Conservation (phyloP, 306 rosid genomes). For the Ormosia semicastrata region DNA sequence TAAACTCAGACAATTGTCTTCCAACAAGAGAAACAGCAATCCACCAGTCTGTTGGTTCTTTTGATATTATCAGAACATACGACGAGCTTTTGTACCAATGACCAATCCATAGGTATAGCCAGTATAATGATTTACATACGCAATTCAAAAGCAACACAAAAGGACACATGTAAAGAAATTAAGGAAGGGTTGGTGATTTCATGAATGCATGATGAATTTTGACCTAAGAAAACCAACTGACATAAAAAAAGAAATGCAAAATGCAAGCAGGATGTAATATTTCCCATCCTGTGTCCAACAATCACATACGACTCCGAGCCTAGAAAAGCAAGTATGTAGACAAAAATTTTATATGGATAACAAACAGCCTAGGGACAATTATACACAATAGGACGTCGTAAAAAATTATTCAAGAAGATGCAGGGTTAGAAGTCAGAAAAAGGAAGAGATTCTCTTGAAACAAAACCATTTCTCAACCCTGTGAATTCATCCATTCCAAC, state of each 20-base stretch:
- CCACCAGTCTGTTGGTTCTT: slow-evolving; percentile 33
- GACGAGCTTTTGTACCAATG: slow-evolving; percentile 32
- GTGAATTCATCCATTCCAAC: slow-evolving; percentile 30
- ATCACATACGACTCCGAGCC: slow-evolving; percentile 28
- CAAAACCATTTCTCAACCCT: slow-evolving; percentile 30
- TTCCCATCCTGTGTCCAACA: slow-evolving; percentile 36
- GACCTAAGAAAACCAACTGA: slow-evolving; percentile 33
- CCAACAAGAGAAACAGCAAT: slow-evolving; percentile 34
- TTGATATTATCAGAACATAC: slow-evolving; percentile 30
- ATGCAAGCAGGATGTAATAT: slow-evolving; percentile 44
- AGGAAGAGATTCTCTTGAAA: slow-evolving; percentile 38
- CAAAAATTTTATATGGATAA: slow-evolving; percentile 32
- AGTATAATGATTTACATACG: slow-evolving; percentile 38
- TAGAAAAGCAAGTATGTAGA: slow-evolving; percentile 29
- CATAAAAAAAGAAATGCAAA: slow-evolving; percentile 43
- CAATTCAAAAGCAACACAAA: slow-evolving; percentile 34
- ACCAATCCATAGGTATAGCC: slow-evolving; percentile 38
- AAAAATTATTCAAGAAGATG: slow-evolving; percentile 25
- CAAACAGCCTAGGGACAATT: slow-evolving; percentile 25
- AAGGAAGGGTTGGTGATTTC: slow-evolving; percentile 34
- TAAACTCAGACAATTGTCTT: slow-evolving; percentile 18
- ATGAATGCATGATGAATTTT: slow-evolving; percentile 56
- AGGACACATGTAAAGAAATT: neutral
- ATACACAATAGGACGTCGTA: slow-evolving; percentile 16
- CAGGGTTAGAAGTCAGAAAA: slow-evolving; percentile 41